Percentiles rank a stretch among this genome's conserved stretches.
phyloP scores from a whole-genome alignment of 805 yeast genomes.

The Danielozyma ontarioensis region DNA sequence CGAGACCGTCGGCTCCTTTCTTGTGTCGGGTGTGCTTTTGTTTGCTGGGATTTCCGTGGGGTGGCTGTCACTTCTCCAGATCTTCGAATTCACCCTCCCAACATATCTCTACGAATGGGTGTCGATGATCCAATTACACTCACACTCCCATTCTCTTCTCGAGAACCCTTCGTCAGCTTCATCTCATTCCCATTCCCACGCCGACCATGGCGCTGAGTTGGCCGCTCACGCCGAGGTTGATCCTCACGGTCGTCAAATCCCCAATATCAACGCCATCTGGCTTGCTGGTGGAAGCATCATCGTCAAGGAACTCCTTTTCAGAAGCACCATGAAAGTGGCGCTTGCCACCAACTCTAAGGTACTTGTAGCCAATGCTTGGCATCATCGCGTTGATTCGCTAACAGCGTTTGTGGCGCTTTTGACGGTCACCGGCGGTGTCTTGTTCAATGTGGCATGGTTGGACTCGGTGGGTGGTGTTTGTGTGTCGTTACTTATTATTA shows the following conservation, averaged over 20 bases:
- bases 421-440: constrained; percentile 81
- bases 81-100: constrained; percentile 65
- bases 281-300: constrained; percentile 84
- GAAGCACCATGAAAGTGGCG: constrained; percentile 79
- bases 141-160: constrained; percentile 44
- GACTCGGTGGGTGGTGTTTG: constrained; percentile 90
- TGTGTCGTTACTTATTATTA: constrained; percentile 76
- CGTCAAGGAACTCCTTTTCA: constrained; percentile 83
- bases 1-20: constrained; percentile 86
- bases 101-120: constrained; percentile 51
- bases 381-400: constrained; percentile 89
- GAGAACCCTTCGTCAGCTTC: constrained; percentile 11
- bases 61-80: constrained; percentile 69
- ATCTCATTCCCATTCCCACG: constrained; percentile 18
- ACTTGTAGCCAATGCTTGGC: constrained; percentile 97
- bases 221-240: not conserved
- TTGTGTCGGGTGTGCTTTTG: constrained; percentile 77
- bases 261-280: constrained; percentile 91
- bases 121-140: constrained; percentile 44
- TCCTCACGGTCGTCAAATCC: constrained; percentile 12
- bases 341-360: constrained; percentile 77
- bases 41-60: constrained; percentile 91
- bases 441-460: constrained; percentile 73
- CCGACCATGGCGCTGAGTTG: constrained; percentile 13
- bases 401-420: constrained; percentile 87